Percentiles rank a stretch among this genome's conserved stretches.
phyloP scores from a whole-genome alignment of 805 yeast genomes.

The Lachancea sp. region DNA sequence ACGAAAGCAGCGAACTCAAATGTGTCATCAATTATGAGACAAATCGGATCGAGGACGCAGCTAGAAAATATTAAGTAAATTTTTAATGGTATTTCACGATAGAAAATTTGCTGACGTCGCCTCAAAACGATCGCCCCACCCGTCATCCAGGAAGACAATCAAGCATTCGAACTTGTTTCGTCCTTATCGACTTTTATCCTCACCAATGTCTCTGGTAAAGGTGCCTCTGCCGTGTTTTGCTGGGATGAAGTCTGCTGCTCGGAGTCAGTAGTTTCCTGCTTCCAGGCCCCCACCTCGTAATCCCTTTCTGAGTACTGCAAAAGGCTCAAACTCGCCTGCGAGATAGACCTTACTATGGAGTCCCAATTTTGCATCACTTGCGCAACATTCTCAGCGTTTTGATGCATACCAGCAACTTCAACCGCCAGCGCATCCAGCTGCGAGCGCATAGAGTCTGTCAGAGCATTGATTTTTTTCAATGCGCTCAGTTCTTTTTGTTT shows the following conservation, averaged over 20 bases:
- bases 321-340: slow-evolving; percentile 29
- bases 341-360: slow-evolving; percentile 26
- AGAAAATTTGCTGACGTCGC: too few species aligned
- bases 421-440: slow-evolving; percentile 25
- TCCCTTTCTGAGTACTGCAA: slow-evolving; percentile 29
- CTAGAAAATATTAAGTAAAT: background rate
- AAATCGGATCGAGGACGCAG: slow-evolving; percentile 25
- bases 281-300: slow-evolving; percentile 29
- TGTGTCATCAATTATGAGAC: slow-evolving; percentile 35
- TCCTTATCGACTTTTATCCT: slow-evolving; percentile 43
- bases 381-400: slow-evolving; percentile 23
- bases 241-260: background rate
- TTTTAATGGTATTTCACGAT: too few species aligned
- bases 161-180: background rate
- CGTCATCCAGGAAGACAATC: too few species aligned
- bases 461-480: slow-evolving; percentile 20
- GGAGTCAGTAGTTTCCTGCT: background rate
- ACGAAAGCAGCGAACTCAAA: slow-evolving; percentile 31
- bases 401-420: slow-evolving; percentile 22
- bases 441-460: slow-evolving; percentile 24
- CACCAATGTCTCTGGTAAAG: slow-evolving; percentile 62
- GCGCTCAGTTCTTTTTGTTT: slow-evolving; percentile 25
- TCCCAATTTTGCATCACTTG: slow-evolving; percentile 29
- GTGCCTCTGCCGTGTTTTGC: slow-evolving; percentile 29
- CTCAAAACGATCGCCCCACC: too few species aligned